Conservation (phyloP, 2,329 filamentous ascomycete species). For the Aspergillus quadrilineatus region DNA sequence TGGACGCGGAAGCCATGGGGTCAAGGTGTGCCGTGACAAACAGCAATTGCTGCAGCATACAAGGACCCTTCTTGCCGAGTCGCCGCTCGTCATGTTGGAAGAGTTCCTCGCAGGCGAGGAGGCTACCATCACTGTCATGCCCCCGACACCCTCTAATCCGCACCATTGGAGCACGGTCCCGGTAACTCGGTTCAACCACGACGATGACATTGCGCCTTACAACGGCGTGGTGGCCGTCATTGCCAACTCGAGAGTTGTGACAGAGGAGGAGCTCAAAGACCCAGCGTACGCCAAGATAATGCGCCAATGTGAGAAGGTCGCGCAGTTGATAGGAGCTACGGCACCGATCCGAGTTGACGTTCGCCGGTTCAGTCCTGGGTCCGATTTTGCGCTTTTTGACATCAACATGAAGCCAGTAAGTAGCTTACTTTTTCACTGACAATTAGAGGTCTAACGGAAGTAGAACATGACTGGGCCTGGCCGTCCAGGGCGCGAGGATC, state of each 20-base stretch:
- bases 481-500: conserved; percentile 48
- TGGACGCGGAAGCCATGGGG: conserved; percentile 52
- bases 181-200: conserved; percentile 51
- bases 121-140: conserved; percentile 54
- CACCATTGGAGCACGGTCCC: conserved; percentile 48
- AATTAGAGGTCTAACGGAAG: not conserved
- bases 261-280: conserved; percentile 33
- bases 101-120: conserved; percentile 52
- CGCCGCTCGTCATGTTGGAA: conserved; percentile 46
- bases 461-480: conserved; percentile 52
- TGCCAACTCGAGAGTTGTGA: conserved; percentile 46
- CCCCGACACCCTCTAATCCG: conserved; percentile 35
- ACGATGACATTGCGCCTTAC: conserved; percentile 50
- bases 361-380: conserved; percentile 37
- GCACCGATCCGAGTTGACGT: conserved; percentile 52
- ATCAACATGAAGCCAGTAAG: conserved; percentile 54
- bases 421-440: conserved; percentile 1
- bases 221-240: conserved; percentile 51
- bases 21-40: conserved; percentile 45
- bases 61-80: conserved; percentile 36
- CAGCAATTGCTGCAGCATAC: conserved; percentile 38
- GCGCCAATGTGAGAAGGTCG: conserved; percentile 44
- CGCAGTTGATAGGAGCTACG: conserved; percentile 40
- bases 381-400: conserved; percentile 50
- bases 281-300: conserved; percentile 33